phyloP scores from a whole-genome alignment of 116 monocot species.

The Zostera marina region DNA sequence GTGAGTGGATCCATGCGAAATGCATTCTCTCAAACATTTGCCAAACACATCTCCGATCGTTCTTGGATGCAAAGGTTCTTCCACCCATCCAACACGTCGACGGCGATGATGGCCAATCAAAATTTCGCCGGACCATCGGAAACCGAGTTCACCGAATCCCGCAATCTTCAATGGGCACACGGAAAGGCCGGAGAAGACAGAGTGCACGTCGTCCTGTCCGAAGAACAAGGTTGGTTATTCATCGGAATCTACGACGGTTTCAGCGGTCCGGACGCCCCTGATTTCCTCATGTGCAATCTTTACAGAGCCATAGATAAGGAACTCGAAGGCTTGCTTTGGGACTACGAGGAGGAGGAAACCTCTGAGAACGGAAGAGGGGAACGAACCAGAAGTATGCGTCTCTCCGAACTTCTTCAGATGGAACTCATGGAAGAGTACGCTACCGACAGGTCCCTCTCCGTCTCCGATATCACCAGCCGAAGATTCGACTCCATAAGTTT shows the following conservation, averaged over 20 bases:
- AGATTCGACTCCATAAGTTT: conserved; percentile 14
- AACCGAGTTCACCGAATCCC: conserved; percentile 40
- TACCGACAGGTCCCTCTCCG: conserved; percentile 10
- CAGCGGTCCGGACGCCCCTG: conserved; percentile 92
- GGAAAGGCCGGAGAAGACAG: conserved; percentile 98
- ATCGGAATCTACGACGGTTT: conserved; percentile 99
- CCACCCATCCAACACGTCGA: conserved; percentile 44
- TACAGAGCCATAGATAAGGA: conserved; percentile 91
- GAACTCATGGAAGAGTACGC: conserved; percentile 45
- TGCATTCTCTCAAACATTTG: conserved; percentile 47
- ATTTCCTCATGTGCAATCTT: conserved; percentile 89
- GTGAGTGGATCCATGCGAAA: conserved; percentile 66
- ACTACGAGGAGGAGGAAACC: conserved; percentile 34
- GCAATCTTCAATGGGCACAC: conserved; percentile 95
- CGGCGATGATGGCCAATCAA: conserved; percentile 20
- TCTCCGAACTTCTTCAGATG: conserved; percentile 91
- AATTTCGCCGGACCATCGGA: conserved; percentile 50
- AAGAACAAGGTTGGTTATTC: conserved; percentile 99
- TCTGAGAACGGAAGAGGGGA: not conserved
- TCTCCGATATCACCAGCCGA: conserved; percentile 20
- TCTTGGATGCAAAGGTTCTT: conserved; percentile 62
- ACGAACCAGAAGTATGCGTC: conserved; percentile 51
- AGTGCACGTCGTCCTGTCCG: conserved; percentile 94
- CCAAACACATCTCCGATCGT: conserved; percentile 12
- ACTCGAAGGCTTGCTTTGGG: conserved; percentile 92